Conservation (phyloP, 2,329 filamentous ascomycete genomes). For the Ophiostoma australiae region DNA sequence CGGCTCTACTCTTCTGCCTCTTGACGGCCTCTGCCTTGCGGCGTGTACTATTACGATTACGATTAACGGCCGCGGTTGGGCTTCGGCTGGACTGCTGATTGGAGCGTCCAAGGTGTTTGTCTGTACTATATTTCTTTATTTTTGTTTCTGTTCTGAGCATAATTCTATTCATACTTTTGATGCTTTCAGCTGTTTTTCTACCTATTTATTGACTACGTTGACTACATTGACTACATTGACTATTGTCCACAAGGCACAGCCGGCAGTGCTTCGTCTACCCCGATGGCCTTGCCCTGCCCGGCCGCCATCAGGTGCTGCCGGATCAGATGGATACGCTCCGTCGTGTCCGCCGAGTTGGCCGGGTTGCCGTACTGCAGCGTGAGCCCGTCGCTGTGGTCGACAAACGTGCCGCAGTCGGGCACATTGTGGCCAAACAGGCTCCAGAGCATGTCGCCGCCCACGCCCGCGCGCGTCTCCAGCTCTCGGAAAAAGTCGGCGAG, state of each 20-base stretch:
- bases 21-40: neutral
- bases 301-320: neutral
- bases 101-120: slow-evolving; percentile 3
- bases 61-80: slow-evolving; percentile 8
- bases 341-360: neutral
- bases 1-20: neutral
- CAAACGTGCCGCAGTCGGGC: neutral
- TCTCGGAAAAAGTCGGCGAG: neutral
- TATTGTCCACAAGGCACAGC: neutral
- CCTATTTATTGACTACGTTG: neutral
- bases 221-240: neutral
- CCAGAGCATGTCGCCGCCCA: neutral
- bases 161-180: too few relatives aligned
- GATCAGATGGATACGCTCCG: neutral
- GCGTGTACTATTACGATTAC: slow-evolving; percentile 6
- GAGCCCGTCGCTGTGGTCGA: neutral
- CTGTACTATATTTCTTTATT: neutral
- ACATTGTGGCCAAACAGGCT: slow-evolving; percentile 1
- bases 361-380: neutral
- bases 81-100: neutral
- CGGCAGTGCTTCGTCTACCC: neutral
- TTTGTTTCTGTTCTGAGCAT: neutral
- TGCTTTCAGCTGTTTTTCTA: neutral
- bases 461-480: neutral
- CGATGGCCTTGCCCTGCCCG: neutral